A percentile compares a stretch with the other conserved stretches of the same genome.
These are phyloP conservation scores for Penicillium brevicompactum DNA, from an alignment of 2,329 filamentous ascomycete species.

Conservation along the genomic window DNA sequence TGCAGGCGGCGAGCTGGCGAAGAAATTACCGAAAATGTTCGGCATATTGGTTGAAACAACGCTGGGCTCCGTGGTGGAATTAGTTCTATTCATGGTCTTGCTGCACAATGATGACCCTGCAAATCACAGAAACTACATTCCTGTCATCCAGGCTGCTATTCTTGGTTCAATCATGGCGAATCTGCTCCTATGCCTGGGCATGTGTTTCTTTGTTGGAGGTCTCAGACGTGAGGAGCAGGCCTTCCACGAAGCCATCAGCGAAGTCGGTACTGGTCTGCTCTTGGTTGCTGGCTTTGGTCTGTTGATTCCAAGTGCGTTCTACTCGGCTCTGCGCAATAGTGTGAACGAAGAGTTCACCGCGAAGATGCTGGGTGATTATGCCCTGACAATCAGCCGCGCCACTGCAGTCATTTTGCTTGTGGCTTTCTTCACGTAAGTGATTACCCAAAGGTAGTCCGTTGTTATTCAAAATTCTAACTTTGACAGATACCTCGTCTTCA, in stretches of 20 bases:
- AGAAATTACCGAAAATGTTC: slow-evolving; percentile 74
- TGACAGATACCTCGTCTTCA: slow-evolving; percentile 64
- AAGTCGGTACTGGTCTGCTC: slow-evolving; percentile 75
- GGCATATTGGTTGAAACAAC: slow-evolving; percentile 53
- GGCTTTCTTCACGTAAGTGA: slow-evolving; percentile 63
- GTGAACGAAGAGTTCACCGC: slow-evolving; percentile 38
- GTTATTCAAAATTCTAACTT: slow-evolving; percentile 6
- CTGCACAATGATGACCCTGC: slow-evolving; percentile 55
- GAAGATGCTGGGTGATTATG: slow-evolving; percentile 52
- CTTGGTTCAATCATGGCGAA: slow-evolving; percentile 82
- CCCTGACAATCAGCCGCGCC: slow-evolving; percentile 68
- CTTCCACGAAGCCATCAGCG: slow-evolving; percentile 75
- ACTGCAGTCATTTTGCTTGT: slow-evolving; percentile 71
- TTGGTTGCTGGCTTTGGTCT: slow-evolving; percentile 69
- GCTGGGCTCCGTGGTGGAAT: slow-evolving; percentile 75
- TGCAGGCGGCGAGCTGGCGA: slow-evolving; percentile 69
- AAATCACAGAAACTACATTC: slow-evolving; percentile 47
- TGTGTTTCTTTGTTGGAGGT: slow-evolving; percentile 79
- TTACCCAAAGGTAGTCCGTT: not conserved
- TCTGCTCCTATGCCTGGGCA: slow-evolving; percentile 74
- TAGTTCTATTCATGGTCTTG: slow-evolving; percentile 79
- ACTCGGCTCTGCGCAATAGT: slow-evolving; percentile 46
- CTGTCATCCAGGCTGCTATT: slow-evolving; percentile 82
- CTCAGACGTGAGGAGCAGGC: slow-evolving; percentile 65
- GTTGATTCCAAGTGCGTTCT: slow-evolving; percentile 50